A percentile compares a stretch with the other conserved stretches of the same genome.
phyloP scores from a whole-genome alignment of 495 filamentous ascomycete species.

The Astrocystis sublimbata region DNA sequence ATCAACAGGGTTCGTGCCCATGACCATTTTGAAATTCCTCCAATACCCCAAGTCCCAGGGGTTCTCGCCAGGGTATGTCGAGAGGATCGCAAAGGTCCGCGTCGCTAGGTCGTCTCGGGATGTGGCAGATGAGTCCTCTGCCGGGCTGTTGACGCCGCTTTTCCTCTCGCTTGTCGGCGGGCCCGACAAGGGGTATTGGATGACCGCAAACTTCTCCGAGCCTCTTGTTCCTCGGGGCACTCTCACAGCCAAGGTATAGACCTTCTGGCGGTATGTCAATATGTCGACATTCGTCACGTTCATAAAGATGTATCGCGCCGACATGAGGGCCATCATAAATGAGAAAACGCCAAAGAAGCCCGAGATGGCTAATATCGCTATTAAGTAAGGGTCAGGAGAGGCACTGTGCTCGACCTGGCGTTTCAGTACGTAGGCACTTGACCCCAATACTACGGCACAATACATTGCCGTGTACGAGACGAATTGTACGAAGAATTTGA shows the following conservation, averaged over 20 bases:
- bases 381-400: constrained; percentile 37
- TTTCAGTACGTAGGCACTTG: constrained; percentile 36
- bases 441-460: constrained; percentile 62
- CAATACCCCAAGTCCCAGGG: constrained; percentile 70
- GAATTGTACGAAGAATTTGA: constrained; percentile 91
- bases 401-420: constrained; percentile 24
- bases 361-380: constrained; percentile 43
- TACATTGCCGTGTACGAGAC: constrained; percentile 68
- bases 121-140: constrained; percentile 2
- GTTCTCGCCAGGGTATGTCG: constrained; percentile 66
- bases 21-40: constrained; percentile 71
- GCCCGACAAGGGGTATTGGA: constrained; percentile 42
- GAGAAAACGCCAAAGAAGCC: constrained; percentile 76
- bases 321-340: constrained; percentile 69
- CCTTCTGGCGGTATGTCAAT: constrained; percentile 58
- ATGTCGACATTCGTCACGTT: constrained; percentile 86
- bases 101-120: constrained; percentile 47
- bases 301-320: constrained; percentile 62
- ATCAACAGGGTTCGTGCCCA: constrained; percentile 68
- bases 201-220: constrained; percentile 40
- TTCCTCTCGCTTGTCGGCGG: constrained; percentile 16
- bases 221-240: constrained; percentile 55
- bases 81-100: constrained; percentile 74
- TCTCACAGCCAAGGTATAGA: constrained; percentile 76
- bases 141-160: neutral